Evolutionary conservation across 192 early-diverging fungal species (phyloP).

Genomic region (Backusella macrospora): DNA sequence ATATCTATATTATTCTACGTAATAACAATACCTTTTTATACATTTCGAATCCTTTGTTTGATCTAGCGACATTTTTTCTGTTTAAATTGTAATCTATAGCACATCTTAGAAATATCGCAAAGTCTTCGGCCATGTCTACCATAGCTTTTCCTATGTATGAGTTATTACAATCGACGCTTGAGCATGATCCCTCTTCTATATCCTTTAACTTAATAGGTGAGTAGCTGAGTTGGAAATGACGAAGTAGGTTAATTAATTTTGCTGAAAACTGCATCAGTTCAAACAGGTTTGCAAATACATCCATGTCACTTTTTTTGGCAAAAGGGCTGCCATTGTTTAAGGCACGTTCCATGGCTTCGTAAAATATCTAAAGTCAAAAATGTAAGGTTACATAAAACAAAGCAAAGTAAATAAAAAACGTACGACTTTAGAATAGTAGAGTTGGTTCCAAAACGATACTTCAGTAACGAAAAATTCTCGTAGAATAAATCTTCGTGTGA

Average conservation of each 20-base stretch:
- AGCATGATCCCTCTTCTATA: background rate
- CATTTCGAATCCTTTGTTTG: constrained; percentile 33
- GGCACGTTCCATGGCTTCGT: constrained; percentile 35
- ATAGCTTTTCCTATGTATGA: constrained; percentile 11
- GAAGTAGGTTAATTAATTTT: background rate
- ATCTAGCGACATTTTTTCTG: constrained; percentile 4
- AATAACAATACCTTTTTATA: constrained; percentile 17
- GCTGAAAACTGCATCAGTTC: constrained; percentile 28
- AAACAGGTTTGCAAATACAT: constrained; percentile 17
- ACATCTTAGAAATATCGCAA: constrained; percentile 23
- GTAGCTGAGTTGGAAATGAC: background rate
- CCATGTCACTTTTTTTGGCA: constrained; percentile 6
- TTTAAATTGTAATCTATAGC: constrained; percentile 34
- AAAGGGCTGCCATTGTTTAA: constrained; percentile 14
- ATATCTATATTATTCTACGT: background rate
- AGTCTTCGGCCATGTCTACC: constrained; percentile 1
- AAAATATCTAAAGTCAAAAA: constrained; percentile 37
- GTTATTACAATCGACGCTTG: background rate
- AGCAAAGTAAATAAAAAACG: background rate
- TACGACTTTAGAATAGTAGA: constrained; percentile 42
- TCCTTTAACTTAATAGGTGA: background rate
- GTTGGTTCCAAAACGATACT: constrained; percentile 44
- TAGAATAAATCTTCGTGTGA: constrained; percentile 32
- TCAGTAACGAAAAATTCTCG: constrained; percentile 34
- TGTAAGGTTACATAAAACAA: background rate